These are phyloP conservation scores for Calonectria fujianensis DNA, from an alignment of 2,329 filamentous ascomycete genomes.

Conservation along the genomic window DNA sequence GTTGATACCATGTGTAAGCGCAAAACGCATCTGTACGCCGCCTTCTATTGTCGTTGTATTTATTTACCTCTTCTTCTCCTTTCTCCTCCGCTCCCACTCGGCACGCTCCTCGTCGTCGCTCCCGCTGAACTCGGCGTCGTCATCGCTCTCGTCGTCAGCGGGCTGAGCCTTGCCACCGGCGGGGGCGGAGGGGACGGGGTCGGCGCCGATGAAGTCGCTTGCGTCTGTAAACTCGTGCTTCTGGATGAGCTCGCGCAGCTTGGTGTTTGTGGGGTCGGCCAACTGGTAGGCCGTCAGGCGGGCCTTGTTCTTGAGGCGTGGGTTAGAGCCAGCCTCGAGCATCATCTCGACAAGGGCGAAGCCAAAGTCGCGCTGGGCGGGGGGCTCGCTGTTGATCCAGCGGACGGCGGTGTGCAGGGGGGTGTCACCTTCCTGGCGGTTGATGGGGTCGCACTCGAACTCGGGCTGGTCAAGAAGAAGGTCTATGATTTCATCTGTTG, in stretches of 20 bases:
- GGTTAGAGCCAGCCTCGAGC: slow-evolving; percentile 83
- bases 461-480: slow-evolving; percentile 87
- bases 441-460: slow-evolving; percentile 88
- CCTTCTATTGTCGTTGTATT: slow-evolving; percentile 20
- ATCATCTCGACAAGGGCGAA: slow-evolving; percentile 84
- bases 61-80: slow-evolving; percentile 59
- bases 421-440: slow-evolving; percentile 83
- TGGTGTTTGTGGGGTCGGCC: slow-evolving; percentile 81
- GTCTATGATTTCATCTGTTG: slow-evolving; percentile 85
- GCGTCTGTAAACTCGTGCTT: slow-evolving; percentile 82
- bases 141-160: slow-evolving; percentile 64
- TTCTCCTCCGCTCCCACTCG: slow-evolving; percentile 74
- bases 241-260: slow-evolving; percentile 78
- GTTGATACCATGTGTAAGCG: slow-evolving; percentile 39
- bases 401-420: slow-evolving; percentile 86
- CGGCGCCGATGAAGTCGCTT: slow-evolving; percentile 72
- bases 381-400: slow-evolving; percentile 82
- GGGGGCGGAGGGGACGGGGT: slow-evolving; percentile 46
- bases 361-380: slow-evolving; percentile 78
- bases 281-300: slow-evolving; percentile 83
- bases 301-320: slow-evolving; percentile 80
- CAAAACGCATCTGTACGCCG: slow-evolving; percentile 22
- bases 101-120: slow-evolving; percentile 79
- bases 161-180: slow-evolving; percentile 40
- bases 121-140: slow-evolving; percentile 77